A percentile compares a stretch with the other conserved stretches of the same genome.
phyloP scores from a whole-genome alignment of 2,329 filamentous ascomycete species.

The Tolypocladium album region DNA sequence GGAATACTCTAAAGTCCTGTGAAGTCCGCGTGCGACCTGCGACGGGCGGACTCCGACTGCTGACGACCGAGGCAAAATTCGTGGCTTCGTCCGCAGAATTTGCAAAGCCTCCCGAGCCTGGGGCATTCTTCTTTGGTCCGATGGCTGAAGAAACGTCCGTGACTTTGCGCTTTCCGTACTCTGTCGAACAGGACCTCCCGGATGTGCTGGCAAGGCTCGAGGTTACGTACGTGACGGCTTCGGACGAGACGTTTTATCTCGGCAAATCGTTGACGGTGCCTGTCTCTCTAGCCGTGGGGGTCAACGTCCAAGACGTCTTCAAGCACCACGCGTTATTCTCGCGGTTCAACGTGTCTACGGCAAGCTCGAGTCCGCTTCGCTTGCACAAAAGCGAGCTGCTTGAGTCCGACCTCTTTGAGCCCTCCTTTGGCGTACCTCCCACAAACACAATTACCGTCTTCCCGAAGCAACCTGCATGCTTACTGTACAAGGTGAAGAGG shows the following conservation, averaged over 20 bases:
- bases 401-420: constrained; percentile 57
- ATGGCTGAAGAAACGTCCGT: constrained; percentile 35
- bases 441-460: constrained; percentile 55
- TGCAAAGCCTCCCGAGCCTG: constrained; percentile 39
- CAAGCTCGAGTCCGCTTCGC: constrained; percentile 62
- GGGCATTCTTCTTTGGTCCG: constrained; percentile 38
- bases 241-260: constrained; percentile 34
- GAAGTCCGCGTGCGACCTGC: constrained; percentile 53
- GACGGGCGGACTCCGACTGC: constrained; percentile 53
- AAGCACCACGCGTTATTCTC: constrained; percentile 76
- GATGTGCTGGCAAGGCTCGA: constrained; percentile 69
- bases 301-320: constrained; percentile 95
- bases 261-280: constrained; percentile 49
- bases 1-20: constrained; percentile 54
- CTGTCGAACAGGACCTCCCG: constrained; percentile 63
- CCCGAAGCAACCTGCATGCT: constrained; percentile 66
- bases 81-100: constrained; percentile 30
- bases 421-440: constrained; percentile 46
- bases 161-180: constrained; percentile 67
- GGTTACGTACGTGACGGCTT: constrained; percentile 57
- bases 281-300: constrained; percentile 72
- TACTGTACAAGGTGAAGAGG: constrained; percentile 68
- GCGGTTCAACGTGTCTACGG: constrained; percentile 81
- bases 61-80: constrained; percentile 48
- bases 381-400: constrained; percentile 61